Conservation (phyloP, 1,284 basidiomycete genomes). For the Acaromyces ingoldii region DNA sequence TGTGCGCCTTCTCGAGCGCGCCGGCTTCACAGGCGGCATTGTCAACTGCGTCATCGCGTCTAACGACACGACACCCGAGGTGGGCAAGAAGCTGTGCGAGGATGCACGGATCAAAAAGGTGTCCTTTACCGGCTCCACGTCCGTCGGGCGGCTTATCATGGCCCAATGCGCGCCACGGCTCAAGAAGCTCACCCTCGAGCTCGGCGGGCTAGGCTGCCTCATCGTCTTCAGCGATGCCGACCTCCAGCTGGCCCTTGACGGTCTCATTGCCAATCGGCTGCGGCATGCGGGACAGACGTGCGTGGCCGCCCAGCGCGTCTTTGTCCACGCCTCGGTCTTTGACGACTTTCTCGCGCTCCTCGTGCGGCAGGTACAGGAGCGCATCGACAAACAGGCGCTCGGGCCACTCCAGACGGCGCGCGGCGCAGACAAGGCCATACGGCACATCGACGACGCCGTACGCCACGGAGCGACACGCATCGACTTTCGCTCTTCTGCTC, state of each 20-base stretch:
- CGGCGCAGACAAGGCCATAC: conserved; percentile 78
- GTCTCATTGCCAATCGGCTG: conserved; percentile 54
- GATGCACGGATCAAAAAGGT: conserved; percentile 59
- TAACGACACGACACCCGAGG: neutral
- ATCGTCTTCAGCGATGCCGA: conserved; percentile 5
- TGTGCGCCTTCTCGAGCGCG: conserved; percentile 81
- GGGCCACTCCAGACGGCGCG: conserved; percentile 86
- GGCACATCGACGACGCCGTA: conserved; percentile 81
- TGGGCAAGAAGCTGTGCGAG: neutral
- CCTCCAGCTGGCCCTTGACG: neutral
- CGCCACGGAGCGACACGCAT: conserved; percentile 74
- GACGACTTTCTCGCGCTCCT: conserved; percentile 78
- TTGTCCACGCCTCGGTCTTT: conserved; percentile 66
- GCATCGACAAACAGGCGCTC: conserved; percentile 82
- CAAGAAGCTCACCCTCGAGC: conserved; percentile 69
- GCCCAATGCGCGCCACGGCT: conserved; percentile 72
- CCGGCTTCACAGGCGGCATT: conserved; percentile 57
- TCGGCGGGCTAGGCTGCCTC: conserved; percentile 85
- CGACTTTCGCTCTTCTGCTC: too few species aligned
- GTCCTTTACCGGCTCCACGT: conserved; percentile 56
- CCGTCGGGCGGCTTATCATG: conserved; percentile 83
- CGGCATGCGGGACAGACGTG: conserved; percentile 24
- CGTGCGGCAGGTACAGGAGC: too few species aligned
- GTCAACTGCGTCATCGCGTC: conserved; percentile 69
- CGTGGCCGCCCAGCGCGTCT: conserved; percentile 36